A percentile compares a stretch with the other conserved stretches of the same genome.
Evolutionary conservation across 106 monocot species (phyloP).

Genomic region (Phalaenopsis equestris): DNA sequence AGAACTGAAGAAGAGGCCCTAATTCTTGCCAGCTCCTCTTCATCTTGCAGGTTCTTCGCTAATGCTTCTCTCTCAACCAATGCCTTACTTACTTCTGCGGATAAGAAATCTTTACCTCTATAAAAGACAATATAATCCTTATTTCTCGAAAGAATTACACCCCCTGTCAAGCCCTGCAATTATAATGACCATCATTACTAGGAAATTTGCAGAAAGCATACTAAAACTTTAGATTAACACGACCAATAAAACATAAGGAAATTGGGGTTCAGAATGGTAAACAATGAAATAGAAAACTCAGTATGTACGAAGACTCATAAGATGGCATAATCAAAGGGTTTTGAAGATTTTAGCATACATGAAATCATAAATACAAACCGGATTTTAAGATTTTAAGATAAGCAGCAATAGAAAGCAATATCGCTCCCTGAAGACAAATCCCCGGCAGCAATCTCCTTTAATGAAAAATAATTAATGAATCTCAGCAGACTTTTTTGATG

Average conservation of each 20-base stretch:
- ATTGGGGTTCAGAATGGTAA: not conserved
- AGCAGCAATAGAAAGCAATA: not conserved
- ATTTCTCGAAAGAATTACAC: slow-evolving; percentile 81
- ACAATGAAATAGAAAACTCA: not conserved
- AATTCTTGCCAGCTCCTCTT: slow-evolving; percentile 77
- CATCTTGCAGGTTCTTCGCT: slow-evolving; percentile 80
- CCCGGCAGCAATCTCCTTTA: not conserved
- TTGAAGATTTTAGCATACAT: not conserved
- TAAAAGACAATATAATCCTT: slow-evolving; percentile 92
- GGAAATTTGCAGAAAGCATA: not conserved
- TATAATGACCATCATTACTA: slow-evolving; percentile 9
- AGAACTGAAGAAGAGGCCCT: slow-evolving; percentile 50
- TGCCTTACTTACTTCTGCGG: slow-evolving; percentile 65
- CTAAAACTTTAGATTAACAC: not conserved
- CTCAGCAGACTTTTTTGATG: not conserved
- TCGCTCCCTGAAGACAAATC: not conserved
- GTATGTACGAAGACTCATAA: not conserved
- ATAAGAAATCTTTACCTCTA: slow-evolving; percentile 90
- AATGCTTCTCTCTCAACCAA: slow-evolving; percentile 81
- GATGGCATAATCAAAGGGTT: not conserved
- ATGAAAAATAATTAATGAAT: not conserved
- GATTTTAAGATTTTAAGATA: not conserved
- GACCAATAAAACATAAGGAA: not conserved
- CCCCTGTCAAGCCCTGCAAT: slow-evolving; percentile 89
- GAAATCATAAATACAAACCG: not conserved